Evolutionary conservation across 2,329 filamentous ascomycete species (phyloP).

Genomic region (Colletotrichum somersetense): DNA sequence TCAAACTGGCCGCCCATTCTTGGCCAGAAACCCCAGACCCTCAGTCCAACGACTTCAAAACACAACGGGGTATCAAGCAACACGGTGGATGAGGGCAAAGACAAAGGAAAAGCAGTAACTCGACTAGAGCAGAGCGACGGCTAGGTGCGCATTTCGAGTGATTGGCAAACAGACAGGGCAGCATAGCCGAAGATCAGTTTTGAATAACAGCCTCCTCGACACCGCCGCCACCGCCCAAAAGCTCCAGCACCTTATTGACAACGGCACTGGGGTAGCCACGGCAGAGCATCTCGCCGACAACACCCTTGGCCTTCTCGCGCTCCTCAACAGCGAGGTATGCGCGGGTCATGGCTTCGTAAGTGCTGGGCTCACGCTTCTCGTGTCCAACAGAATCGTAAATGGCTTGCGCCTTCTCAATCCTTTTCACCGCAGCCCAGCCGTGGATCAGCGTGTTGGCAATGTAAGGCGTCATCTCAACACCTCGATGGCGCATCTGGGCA

Average conservation of each 20-base stretch:
- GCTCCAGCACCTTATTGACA: conserved; percentile 91
- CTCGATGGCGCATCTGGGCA: conserved; percentile 77
- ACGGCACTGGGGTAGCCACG: conserved; percentile 93
- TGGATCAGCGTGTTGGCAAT: conserved; percentile 99
- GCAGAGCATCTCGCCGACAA: conserved; percentile 91
- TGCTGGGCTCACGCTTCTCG: conserved; percentile 91
- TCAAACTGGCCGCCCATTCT: conserved; percentile 38
- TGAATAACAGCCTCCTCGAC: conserved; percentile 54
- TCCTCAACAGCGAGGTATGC: conserved; percentile 90
- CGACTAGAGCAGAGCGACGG: conserved; percentile 24
- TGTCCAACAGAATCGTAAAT: conserved; percentile 85
- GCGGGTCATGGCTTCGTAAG: conserved; percentile 98
- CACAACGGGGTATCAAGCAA: conserved; percentile 49
- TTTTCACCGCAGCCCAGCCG: conserved; percentile 89
- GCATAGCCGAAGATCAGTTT: conserved; percentile 32
- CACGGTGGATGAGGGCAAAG: conserved; percentile 44
- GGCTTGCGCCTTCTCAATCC: conserved; percentile 81
- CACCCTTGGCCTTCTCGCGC: conserved; percentile 78
- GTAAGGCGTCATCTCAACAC: conserved; percentile 92
- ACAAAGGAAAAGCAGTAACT: conserved; percentile 44
- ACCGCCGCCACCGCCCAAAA: conserved; percentile 75
- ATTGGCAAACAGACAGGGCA: conserved; percentile 41
- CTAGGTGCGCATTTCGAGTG: conserved; percentile 31
- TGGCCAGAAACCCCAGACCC: conserved; percentile 36
- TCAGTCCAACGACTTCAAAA: conserved; percentile 39